Evolutionary conservation across 1,284 basidiomycete genomes (phyloP), one percentile per base, ranked within the genome.

Genomic region (Blastosporella zonata): DNA sequence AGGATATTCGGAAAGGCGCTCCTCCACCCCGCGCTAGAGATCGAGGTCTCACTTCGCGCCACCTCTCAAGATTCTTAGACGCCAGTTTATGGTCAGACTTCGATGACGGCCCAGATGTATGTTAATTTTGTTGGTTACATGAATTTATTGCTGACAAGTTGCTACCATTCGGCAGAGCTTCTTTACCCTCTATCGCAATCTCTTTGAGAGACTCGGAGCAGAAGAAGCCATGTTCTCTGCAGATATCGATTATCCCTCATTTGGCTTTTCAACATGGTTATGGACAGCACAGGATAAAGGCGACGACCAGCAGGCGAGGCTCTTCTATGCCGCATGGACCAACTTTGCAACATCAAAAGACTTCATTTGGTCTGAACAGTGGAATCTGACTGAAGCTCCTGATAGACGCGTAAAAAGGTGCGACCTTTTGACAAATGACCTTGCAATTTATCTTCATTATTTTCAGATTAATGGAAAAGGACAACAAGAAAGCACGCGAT

Each of bases 401-500:
- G 94, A 97, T 67, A 78, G 96, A 18, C 81, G 86, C 36, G 79
- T 91, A 37, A 80, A 94, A 60, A 80, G 91, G 81, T 84, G 53
- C 39, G 70, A 59, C 5, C 7, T 22, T 15, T 25, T 3, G 17
- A 37, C 41, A n/a, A n/a, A 29, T 18, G 39, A 34, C 38, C 25
- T 6, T 29, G 48, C 41, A 28, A 4, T 34, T 10, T 42, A 20
- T 20, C 25, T 43, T 45, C 22, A 51, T n/a, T 54, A 39, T 25
- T 47, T 54, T 27, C 36, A 88, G 92, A 54, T 61, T 93, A 31
- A 95, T 99, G 88, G 97, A 99, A 65, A 91, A 88, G 62, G 97
- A 98, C 59, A 99, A 99, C 67, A 93, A 92, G 68, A 93, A 93
- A 59, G 81, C 84, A 6, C 78, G 95, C 12, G 93, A 97, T 33